phyloP scores from a whole-genome alignment of 805 yeast genomes.

The Cyberlindnera meyerae region DNA sequence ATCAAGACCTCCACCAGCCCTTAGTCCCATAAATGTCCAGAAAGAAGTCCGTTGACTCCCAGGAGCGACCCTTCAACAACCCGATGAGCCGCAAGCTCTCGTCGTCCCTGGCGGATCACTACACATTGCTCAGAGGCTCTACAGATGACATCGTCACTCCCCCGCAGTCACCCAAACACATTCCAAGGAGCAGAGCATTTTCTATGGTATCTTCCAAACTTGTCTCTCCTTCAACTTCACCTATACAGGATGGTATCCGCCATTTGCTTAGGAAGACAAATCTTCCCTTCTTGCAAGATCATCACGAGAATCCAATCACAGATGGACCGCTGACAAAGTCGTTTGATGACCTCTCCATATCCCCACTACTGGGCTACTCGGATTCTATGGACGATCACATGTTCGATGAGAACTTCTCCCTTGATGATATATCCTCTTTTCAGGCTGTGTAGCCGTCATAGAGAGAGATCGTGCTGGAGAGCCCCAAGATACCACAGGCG shows the following conservation, averaged over 20 bases:
- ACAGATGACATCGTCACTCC: conserved; percentile 2
- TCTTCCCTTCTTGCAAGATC: conserved; percentile 9
- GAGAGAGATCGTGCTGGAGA: conserved; percentile 18
- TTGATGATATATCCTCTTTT: background rate
- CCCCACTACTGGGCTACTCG: conserved; percentile 7
- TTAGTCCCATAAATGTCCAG: conserved; percentile 3
- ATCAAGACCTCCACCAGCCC: too few species aligned
- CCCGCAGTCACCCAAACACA: conserved; percentile 7
- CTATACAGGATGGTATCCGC: conserved; percentile 10
- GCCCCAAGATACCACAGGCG: conserved; percentile 41
- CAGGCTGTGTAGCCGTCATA: background rate
- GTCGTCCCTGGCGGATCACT: conserved; percentile 16
- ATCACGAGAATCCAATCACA: conserved; percentile 5
- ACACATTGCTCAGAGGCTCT: conserved; percentile 15
- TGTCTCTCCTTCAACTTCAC: conserved; percentile 10
- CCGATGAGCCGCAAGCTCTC: conserved; percentile 2
- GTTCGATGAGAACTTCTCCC: background rate
- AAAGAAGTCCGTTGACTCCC: background rate
- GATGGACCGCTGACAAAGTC: conserved; percentile 24
- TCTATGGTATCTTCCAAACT: conserved; percentile 13
- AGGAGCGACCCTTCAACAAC: conserved; percentile 1
- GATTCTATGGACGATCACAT: too few species aligned
- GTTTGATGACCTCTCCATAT: conserved; percentile 12
- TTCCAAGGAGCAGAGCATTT: conserved; percentile 13
- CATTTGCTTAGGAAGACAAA: conserved; percentile 16